A percentile compares a stretch with the other conserved stretches of the same genome.
Conservation (phyloP, 768 basidiomycete genomes). For the Pilatotrama ljubarskyi region DNA sequence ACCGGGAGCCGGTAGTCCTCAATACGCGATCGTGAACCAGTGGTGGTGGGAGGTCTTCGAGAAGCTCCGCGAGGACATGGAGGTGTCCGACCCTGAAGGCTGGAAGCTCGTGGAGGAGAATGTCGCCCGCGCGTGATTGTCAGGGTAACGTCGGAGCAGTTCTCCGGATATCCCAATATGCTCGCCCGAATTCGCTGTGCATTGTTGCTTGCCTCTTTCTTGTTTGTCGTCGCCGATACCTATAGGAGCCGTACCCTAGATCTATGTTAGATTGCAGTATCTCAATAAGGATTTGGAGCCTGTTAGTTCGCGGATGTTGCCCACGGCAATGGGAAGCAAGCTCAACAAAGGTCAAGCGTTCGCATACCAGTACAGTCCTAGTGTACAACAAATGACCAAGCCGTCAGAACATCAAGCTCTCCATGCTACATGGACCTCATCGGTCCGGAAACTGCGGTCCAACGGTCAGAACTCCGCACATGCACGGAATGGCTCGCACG, state of each 20-base stretch:
- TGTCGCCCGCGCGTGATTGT: conserved; percentile 37
- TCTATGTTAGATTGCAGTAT: too few species aligned
- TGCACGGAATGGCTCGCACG: conserved; percentile 18
- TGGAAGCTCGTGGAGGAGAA: conserved; percentile 53
- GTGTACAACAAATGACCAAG: background rate
- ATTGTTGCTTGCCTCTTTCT: background rate
- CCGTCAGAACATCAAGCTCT: conserved; percentile 45
- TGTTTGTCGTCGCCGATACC: background rate
- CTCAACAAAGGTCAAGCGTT: background rate
- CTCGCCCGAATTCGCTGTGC: background rate
- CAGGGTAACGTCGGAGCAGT: background rate
- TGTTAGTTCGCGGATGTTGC: too few species aligned
- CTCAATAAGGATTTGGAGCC: too few species aligned
- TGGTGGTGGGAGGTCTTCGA: conserved; percentile 85
- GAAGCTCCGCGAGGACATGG: conserved; percentile 43
- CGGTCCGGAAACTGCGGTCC: conserved; percentile 79
- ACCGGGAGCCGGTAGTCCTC: conserved; percentile 37
- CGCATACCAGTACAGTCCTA: background rate
- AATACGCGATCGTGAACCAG: conserved; percentile 52
- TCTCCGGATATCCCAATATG: background rate
- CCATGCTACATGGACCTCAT: conserved; percentile 93
- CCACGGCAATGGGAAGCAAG: background rate
- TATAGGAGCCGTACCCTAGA: background rate
- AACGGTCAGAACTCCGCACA: background rate
- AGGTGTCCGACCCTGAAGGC: conserved; percentile 42